A percentile compares a stretch with the other conserved stretches of the same genome.
phyloP scores from a whole-genome alignment of 441 rosid genomes.

The Gossypium aridum region DNA sequence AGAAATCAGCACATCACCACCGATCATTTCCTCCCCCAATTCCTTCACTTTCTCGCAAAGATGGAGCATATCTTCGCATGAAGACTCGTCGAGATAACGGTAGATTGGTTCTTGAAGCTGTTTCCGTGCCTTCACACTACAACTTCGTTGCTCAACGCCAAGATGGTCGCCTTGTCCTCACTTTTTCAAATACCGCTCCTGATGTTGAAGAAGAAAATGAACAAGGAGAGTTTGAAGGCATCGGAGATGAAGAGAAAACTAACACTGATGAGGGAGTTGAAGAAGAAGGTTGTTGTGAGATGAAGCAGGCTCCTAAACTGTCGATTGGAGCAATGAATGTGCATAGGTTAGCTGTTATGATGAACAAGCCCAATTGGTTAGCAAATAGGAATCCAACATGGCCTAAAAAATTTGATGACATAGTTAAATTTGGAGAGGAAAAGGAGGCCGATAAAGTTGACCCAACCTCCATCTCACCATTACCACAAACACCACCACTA shows the following conservation, averaged over 20 bases:
- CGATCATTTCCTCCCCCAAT: conserved; percentile 75
- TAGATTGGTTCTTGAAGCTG: conserved; percentile 77
- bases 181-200: conserved; percentile 23
- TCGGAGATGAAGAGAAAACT: conserved; percentile 10
- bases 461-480: neutral
- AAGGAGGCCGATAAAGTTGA: conserved; percentile 8
- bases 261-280: conserved; percentile 12
- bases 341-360: conserved; percentile 43
- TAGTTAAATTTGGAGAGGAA: conserved; percentile 16
- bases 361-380: conserved; percentile 42
- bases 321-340: conserved; percentile 24
- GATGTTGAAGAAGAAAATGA: conserved; percentile 9
- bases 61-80: conserved; percentile 53
- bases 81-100: conserved; percentile 75
- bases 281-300: conserved; percentile 13
- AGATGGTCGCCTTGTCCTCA: conserved; percentile 81
- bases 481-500: conserved; percentile 8
- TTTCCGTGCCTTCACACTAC: conserved; percentile 55
- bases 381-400: conserved; percentile 40
- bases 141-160: conserved; percentile 66
- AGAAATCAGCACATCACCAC: conserved; percentile 18
- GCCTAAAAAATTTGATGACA: conserved; percentile 28
- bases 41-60: conserved; percentile 39
- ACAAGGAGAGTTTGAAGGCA: conserved; percentile 22
- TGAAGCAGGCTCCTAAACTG: conserved; percentile 31